phyloP scores from a whole-genome alignment of 2,329 filamentous ascomycete genomes.

The Neurospora crassa region DNA sequence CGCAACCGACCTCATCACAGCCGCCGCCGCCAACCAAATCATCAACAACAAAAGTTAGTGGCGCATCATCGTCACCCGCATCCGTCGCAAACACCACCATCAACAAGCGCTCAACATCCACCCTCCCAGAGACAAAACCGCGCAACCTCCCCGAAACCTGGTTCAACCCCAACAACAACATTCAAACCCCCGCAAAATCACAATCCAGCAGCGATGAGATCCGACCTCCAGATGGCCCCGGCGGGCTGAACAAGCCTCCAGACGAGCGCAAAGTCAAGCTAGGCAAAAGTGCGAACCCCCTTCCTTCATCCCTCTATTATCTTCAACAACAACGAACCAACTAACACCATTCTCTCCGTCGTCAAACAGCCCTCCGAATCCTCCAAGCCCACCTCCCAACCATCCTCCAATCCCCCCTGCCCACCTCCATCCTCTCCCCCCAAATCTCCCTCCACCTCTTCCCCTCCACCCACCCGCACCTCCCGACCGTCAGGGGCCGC shows the following conservation, averaged over 20 bases:
- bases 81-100: conserved; percentile 9
- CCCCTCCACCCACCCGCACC: conserved; percentile 71
- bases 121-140: conserved; percentile 12
- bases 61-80: neutral
- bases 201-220: conserved; percentile 8
- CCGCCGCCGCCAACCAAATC: neutral
- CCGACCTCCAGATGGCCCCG: conserved; percentile 8
- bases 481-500: conserved; percentile 83
- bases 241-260: conserved; percentile 28
- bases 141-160: conserved; percentile 29
- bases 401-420: conserved; percentile 55
- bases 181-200: neutral
- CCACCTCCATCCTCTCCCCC: conserved; percentile 67
- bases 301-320: neutral
- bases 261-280: conserved; percentile 52
- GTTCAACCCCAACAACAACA: conserved; percentile 28
- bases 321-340: neutral
- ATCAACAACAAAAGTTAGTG: neutral
- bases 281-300: conserved; percentile 43
- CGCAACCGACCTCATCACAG: neutral
- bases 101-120: conserved; percentile 11
- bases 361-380: neutral
- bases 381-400: conserved; percentile 49
- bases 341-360: neutral
- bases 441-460: conserved; percentile 63